Base-by-base conservation (phyloP, 805 yeast species). In the Nakazawaea ernobii region DNA sequence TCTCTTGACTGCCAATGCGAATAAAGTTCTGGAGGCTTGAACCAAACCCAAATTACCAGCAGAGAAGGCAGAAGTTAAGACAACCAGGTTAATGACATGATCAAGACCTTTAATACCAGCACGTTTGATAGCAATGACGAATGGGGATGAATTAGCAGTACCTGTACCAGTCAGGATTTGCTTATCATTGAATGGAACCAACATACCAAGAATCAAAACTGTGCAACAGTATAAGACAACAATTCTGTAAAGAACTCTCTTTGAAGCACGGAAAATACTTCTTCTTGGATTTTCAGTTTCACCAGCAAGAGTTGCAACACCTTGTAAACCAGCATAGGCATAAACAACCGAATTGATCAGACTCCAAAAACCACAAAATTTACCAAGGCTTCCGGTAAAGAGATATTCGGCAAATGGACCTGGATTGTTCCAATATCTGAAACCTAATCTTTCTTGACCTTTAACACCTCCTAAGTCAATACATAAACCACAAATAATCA, bases 401-500 rank as follows among this genome's bases (percentile, higher is more conserved):
- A 63, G 56, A 46, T 60, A 59, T 50, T 66, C 71, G 15, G 82
- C 80, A 58, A 86, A 80, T 3, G 81, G 76, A 39, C 77, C 79
- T 14, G 79, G 81, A 40, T 72, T 60, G 11, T 62, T 65, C 74
- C 79, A 79, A 57, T 74, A 70, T 46, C 79, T 61, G 58, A 81
- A 79, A 2, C 86, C 86, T 53, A 67, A 79, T 4, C 69, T 74
- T 53, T 84, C 86, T 51, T 75, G 80, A 38, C 70, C 62, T 1
- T 95, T 95, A 60, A 87, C 88, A 27, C 95, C 96, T 29, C 96
- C 96, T 33, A 84, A 78, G 95, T 87, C 88, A 6, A 90, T 81
- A 46, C 86, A 61, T 55, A 88, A 83, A 1, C 94, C 86, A 63
- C 84, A 88, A 27, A 84, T 57, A 50, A 88, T 74, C 41, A 88